phyloP scores from a whole-genome alignment of 2,329 filamentous ascomycete species.

The Lasiodiplodia gonubiensis region DNA sequence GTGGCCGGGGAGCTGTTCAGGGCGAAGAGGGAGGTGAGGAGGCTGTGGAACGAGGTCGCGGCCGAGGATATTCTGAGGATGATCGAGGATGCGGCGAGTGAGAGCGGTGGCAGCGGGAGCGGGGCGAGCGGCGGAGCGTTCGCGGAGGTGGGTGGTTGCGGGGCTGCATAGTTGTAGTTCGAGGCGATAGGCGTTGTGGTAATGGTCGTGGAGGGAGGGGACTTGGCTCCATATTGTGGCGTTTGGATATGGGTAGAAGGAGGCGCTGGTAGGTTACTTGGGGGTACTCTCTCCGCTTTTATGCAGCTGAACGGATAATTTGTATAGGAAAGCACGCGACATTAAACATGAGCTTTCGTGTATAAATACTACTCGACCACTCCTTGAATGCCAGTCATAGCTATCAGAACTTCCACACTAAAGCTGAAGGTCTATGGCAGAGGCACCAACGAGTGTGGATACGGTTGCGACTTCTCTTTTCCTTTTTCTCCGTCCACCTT shows the following conservation, averaged over 20 bases:
- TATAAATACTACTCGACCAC: not conserved
- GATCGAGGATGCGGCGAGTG: slow-evolving; percentile 28
- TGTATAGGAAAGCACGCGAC: not conserved
- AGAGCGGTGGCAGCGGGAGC: not conserved
- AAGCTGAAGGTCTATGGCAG: not conserved
- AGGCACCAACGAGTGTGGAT: not conserved
- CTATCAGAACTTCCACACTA: not conserved
- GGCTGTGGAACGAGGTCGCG: slow-evolving; percentile 24
- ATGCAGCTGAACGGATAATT: not conserved
- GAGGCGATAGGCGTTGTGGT: not conserved
- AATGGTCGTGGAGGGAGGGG: not conserved
- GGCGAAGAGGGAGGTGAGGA: slow-evolving; percentile 47
- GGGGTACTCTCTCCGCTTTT: not conserved
- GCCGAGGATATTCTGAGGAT: slow-evolving; percentile 21
- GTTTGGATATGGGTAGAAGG: not conserved
- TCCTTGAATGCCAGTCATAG: not conserved
- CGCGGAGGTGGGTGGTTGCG: not conserved
- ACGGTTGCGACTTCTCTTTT: not conserved
- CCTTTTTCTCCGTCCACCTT: not conserved
- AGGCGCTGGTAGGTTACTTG: not conserved
- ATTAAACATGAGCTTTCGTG: not conserved
- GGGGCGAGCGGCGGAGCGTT: not conserved
- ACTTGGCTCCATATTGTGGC: not conserved
- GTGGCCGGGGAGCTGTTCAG: slow-evolving; percentile 76
- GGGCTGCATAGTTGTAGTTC: not conserved